Conservation (phyloP, 2,329 filamentous ascomycete genomes). For the Fusarium concolor region DNA sequence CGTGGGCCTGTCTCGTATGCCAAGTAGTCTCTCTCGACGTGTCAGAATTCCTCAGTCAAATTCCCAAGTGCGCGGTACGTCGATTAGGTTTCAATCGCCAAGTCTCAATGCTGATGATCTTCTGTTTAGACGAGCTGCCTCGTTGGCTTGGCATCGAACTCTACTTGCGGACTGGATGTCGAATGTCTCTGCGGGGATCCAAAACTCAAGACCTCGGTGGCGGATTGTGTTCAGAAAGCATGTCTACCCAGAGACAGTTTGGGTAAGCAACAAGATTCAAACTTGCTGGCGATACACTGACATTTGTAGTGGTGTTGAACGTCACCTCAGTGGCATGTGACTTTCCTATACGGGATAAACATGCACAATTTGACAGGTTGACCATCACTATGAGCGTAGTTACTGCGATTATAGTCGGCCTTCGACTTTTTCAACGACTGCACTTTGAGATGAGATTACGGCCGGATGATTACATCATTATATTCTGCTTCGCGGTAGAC, state of each 20-base stretch:
- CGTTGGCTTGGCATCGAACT: slow-evolving; percentile 3
- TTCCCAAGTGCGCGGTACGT: slow-evolving; percentile 20
- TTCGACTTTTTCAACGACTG: neutral
- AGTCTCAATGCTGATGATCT: neutral
- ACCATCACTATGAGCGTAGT: neutral
- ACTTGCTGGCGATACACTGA: fast-evolving
- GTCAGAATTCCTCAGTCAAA: neutral
- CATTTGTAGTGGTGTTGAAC: neutral
- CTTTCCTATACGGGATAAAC: slow-evolving; percentile 6
- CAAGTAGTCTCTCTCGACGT: neutral
- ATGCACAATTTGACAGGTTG: neutral
- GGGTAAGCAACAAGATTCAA: neutral
- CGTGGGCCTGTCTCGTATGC: slow-evolving; percentile 11
- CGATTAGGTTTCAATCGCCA: no score
- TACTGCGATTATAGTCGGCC: neutral
- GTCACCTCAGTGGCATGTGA: neutral
- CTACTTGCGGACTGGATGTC: slow-evolving; percentile 6
- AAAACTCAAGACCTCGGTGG: neutral
- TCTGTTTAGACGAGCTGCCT: neutral
- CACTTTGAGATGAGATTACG: neutral
- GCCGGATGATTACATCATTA: neutral
- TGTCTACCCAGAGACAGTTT: neutral
- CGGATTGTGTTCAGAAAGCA: neutral
- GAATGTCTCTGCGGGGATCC: slow-evolving; percentile 16
- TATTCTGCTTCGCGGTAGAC: neutral